These are phyloP conservation scores for Phytophthora podocarpi DNA, from an alignment of 352 stramenopile genomes.

Conservation along the genomic window DNA sequence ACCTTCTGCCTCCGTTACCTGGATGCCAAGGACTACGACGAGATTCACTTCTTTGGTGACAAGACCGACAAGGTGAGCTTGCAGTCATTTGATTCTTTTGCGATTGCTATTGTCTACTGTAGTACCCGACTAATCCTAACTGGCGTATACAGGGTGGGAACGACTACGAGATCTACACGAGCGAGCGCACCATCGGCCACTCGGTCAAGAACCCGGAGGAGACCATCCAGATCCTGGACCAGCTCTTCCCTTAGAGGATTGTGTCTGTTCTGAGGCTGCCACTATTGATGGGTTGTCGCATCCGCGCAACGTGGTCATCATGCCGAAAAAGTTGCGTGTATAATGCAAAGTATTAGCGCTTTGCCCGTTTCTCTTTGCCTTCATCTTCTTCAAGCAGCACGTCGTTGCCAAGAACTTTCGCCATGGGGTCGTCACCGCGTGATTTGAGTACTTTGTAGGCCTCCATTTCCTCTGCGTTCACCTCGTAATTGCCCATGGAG, in stretches of 20 bases:
- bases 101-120: neutral
- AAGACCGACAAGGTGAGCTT: constrained; percentile 94
- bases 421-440: constrained; percentile 93
- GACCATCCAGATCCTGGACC: constrained; percentile 96
- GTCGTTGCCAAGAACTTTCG: constrained; percentile 82
- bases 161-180: constrained; percentile 99
- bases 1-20: constrained; percentile 98
- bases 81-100: neutral
- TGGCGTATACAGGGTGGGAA: constrained; percentile 90
- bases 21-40: constrained; percentile 95
- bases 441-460: constrained; percentile 93
- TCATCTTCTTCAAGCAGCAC: constrained; percentile 48
- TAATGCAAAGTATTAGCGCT: constrained; percentile 30
- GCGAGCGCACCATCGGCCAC: constrained; percentile 97
- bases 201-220: constrained; percentile 96
- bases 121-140: constrained; percentile 5
- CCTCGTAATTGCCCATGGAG: constrained; percentile 89
- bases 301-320: constrained; percentile 33
- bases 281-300: constrained; percentile 13
- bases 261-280: constrained; percentile 22
- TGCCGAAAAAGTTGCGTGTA: constrained; percentile 28
- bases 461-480: constrained; percentile 97
- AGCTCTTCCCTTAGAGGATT: constrained; percentile 92
- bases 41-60: constrained; percentile 99
- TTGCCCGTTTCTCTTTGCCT: constrained; percentile 29